Conservation (phyloP, 2,329 filamentous ascomycete genomes). For the Xylaria sp. region DNA sequence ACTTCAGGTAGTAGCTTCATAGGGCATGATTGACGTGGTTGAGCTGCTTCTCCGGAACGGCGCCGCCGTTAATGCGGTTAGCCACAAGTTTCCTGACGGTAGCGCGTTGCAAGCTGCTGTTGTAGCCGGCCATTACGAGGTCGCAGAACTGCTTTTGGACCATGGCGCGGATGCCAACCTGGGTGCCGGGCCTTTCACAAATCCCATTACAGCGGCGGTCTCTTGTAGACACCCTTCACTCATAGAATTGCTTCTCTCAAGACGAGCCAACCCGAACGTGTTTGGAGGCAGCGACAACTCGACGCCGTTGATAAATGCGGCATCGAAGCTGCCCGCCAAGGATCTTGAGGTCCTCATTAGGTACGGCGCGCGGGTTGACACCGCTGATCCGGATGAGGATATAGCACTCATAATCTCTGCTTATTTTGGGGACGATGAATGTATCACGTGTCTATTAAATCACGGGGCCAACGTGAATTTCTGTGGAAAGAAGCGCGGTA, state of each 20-base stretch:
- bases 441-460: background rate
- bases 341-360: background rate
- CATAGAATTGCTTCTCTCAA: conserved; percentile 11
- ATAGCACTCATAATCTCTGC: conserved; percentile 8
- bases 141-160: conserved; percentile 4
- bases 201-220: conserved; percentile 9
- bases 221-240: conserved; percentile 3
- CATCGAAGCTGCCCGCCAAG: background rate
- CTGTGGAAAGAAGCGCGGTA: conserved; percentile 13
- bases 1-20: conserved; percentile 6
- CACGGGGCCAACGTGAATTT: conserved; percentile 8
- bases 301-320: conserved; percentile 4
- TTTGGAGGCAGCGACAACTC: conserved; percentile 9
- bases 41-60: background rate
- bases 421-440: background rate
- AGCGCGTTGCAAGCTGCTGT: conserved; percentile 11
- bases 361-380: background rate
- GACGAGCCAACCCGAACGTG: conserved; percentile 5
- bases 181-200: background rate
- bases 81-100: background rate
- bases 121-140: background rate
- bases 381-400: background rate
- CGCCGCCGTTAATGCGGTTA: background rate
- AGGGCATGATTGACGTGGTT: conserved; percentile 1
- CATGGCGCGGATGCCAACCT: conserved; percentile 11